These are phyloP conservation scores for Colletotrichum godetiae DNA, from an alignment of 2,329 filamentous ascomycete species.

Conservation along the genomic window DNA sequence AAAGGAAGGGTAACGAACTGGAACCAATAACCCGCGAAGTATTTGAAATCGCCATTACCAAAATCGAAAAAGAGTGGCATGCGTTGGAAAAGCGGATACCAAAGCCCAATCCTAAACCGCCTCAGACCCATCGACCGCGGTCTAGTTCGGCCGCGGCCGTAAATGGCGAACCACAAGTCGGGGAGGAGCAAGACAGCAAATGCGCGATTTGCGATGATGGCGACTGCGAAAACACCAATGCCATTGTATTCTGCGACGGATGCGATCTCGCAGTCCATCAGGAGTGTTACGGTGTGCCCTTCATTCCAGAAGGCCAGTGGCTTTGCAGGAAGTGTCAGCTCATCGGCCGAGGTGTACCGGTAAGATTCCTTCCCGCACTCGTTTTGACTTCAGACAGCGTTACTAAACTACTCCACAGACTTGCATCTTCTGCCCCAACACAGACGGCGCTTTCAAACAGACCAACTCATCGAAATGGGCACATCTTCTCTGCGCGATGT, in stretches of 20 bases:
- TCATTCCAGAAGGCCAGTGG: conserved; percentile 99
- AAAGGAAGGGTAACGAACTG: conserved; percentile 76
- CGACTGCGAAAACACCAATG: conserved; percentile 99
- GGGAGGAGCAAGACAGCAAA: conserved; percentile 96
- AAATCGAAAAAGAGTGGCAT: conserved; percentile 99
- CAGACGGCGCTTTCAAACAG: conserved; percentile 97
- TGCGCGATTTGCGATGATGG: conserved; percentile 98
- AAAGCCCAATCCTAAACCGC: conserved; percentile 95
- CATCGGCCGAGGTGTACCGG: conserved; percentile 89
- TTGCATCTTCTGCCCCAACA: conserved; percentile 98
- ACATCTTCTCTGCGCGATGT: conserved; percentile 95
- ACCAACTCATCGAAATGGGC: conserved; percentile 97
- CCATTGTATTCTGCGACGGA: conserved; percentile 98
- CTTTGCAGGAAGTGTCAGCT: conserved; percentile 96
- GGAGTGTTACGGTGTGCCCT: conserved; percentile 98
- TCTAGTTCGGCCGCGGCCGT: conserved; percentile 96
- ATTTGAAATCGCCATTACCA: conserved; percentile 98
- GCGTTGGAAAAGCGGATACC: conserved; percentile 95
- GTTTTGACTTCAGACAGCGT: not conserved
- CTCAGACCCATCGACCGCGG: conserved; percentile 90
- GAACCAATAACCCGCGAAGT: conserved; percentile 91
- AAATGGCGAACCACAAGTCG: conserved; percentile 88
- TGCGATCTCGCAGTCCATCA: conserved; percentile 98
- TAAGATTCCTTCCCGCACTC: conserved; percentile 53
- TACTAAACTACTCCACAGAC: conserved; percentile 61